Evolutionary conservation across 257 asterid genomes (phyloP), one percentile per base, ranked within the genome.

Genomic region (Perilla frutescens): DNA sequence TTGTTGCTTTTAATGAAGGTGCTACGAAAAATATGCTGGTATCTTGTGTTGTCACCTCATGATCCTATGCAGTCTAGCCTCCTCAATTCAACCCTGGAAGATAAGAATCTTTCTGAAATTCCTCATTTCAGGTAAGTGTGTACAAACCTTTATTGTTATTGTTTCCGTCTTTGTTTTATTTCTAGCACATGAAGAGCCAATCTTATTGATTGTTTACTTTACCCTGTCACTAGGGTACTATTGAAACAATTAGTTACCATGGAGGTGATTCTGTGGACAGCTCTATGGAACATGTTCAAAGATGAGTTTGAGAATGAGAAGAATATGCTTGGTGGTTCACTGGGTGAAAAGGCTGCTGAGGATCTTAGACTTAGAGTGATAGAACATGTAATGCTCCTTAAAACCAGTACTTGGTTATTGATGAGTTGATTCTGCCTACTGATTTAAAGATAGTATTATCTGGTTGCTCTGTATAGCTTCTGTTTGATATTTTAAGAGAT

Each of bases 61-160:
- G 98, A 90, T 80, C 86, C 98, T 32, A 88, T 91, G 98, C 98
- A 91, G 79, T 90, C 98, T 49, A 94, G 97, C 87, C 98, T 94
- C 79, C 97, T 89, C 54, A 90, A 91, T 78, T 81, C 96, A 55
- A 94, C 98, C 68, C 77, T 91, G 81, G 98, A 91, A 89, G 97
- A 94, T 75, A 94, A 88, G 84, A 94, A 94, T 72, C 93, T 94
- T 64, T 88, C 92, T 26, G 98, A 94, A 82, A 88, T 94, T 78
- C 91, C 98, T 76, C 90, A 94, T 70, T 91, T 94, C 77, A 91
- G 82, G 98, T 90, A 67, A 49, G 80, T 39, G 73, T 29, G 13
- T 9, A 9, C 2, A 47, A 41, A 62, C 41, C 15, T 34, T 3
- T n/a, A 20, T 58, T 43, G 14, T 56, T 59, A 31, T 45, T 39